These are phyloP conservation scores for Claviceps sorghi DNA, from an alignment of 2,329 filamentous ascomycete genomes.

Conservation along the genomic window DNA sequence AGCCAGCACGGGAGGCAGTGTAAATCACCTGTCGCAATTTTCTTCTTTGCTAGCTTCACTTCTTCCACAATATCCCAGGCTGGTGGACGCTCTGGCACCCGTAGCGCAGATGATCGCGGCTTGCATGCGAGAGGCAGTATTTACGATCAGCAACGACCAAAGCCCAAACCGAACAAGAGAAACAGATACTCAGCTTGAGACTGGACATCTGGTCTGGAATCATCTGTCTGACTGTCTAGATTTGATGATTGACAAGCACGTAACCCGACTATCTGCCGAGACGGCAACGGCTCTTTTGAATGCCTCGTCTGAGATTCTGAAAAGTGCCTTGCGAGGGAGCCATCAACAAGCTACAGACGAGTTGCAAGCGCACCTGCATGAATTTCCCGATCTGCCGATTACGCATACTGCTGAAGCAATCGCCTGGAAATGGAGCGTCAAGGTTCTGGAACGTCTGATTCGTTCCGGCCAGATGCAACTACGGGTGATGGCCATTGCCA, in stretches of 20 bases:
- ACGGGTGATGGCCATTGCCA: slow-evolving; percentile 62
- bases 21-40: slow-evolving; percentile 28
- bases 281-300: slow-evolving; percentile 24
- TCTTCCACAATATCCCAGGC: slow-evolving; percentile 32
- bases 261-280: slow-evolving; percentile 35
- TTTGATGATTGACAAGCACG: slow-evolving; percentile 38
- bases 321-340: slow-evolving; percentile 23
- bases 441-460: slow-evolving; percentile 55
- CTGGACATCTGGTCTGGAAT: slow-evolving; percentile 29
- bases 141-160: slow-evolving; percentile 7
- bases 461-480: slow-evolving; percentile 82
- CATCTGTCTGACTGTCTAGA: slow-evolving; percentile 28
- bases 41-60: slow-evolving; percentile 24
- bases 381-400: slow-evolving; percentile 22
- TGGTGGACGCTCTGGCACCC: slow-evolving; percentile 28
- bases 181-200: slow-evolving; percentile 20
- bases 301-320: slow-evolving; percentile 30
- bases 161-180: slow-evolving; percentile 10
- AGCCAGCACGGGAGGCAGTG: slow-evolving; percentile 24
- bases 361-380: slow-evolving; percentile 12
- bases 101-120: slow-evolving; percentile 22
- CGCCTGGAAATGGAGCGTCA: slow-evolving; percentile 53
- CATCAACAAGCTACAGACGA: slow-evolving; percentile 20
- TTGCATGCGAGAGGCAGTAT: slow-evolving; percentile 18
- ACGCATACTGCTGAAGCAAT: slow-evolving; percentile 34